A percentile compares a stretch with the other conserved stretches of the same genome.
Evolutionary conservation across 108 stramenopile species (phyloP).

Genomic region (Thalassiosira profunda): DNA sequence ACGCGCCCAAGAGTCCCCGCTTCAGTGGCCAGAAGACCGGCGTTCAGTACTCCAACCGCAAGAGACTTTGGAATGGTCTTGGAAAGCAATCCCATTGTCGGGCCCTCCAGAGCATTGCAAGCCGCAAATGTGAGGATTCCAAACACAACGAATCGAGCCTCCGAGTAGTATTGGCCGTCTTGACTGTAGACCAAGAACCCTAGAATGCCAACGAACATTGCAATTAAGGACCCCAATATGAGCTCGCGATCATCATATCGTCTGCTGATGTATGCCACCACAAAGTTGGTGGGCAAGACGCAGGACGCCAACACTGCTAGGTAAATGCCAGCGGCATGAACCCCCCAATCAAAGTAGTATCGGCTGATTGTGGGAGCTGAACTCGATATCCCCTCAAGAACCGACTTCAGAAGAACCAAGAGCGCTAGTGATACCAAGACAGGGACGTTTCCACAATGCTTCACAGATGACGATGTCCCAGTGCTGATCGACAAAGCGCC

Average conservation of each 20-base stretch:
- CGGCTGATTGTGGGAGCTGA: conserved; percentile 52
- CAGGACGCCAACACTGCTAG: conserved; percentile 62
- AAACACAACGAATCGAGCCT: conserved; percentile 48
- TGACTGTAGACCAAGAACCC: conserved; percentile 43
- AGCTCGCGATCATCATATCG: conserved; percentile 66
- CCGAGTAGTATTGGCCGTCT: conserved; percentile 5
- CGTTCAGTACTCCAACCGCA: conserved; percentile 86
- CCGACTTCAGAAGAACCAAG: conserved; percentile 75
- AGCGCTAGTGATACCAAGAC: conserved; percentile 62
- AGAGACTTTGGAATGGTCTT: conserved; percentile 76
- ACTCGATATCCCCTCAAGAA: conserved; percentile 57
- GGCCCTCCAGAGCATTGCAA: conserved; percentile 60
- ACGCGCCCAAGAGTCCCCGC: conserved; percentile 87
- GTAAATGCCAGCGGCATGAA: conserved; percentile 41
- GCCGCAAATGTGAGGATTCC: conserved; percentile 54
- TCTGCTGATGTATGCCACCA: conserved; percentile 50
- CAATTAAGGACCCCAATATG: conserved; percentile 38
- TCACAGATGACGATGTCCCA: too few species aligned
- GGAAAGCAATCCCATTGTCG: conserved; percentile 78
- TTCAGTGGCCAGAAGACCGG: conserved; percentile 91
- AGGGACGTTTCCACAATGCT: conserved; percentile 56
- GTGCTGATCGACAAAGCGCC: neutral
- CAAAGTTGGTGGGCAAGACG: conserved; percentile 69
- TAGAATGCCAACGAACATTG: conserved; percentile 55
- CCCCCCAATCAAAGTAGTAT: conserved; percentile 66